Percentiles rank a stretch among this genome's conserved stretches.
phyloP scores from a whole-genome alignment of 139 green algal species.

The Edaphochlamys debaryana region DNA sequence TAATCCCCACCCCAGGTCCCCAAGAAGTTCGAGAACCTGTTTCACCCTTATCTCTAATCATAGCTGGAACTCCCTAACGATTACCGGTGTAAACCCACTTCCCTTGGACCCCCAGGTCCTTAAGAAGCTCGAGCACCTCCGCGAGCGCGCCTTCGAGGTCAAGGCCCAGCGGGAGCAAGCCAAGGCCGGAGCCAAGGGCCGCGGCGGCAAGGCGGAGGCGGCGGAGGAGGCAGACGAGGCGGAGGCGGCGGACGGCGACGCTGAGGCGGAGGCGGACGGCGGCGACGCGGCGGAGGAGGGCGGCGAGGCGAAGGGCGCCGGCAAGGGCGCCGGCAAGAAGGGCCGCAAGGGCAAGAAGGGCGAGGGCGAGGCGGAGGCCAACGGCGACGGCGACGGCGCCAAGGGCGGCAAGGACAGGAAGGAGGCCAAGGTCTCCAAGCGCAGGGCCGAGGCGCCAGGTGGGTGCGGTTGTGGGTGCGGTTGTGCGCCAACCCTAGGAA shows the following conservation, averaged over 20 bases:
- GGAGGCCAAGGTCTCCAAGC: background rate
- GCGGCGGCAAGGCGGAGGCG: background rate
- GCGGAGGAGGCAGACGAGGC: background rate
- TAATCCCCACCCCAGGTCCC: too few relatives aligned
- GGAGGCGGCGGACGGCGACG: background rate
- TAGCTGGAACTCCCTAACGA: too few relatives aligned
- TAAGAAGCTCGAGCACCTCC: conserved; percentile 57
- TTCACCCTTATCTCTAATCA: too few relatives aligned
- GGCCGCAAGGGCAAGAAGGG: background rate
- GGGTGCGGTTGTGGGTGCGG: too few relatives aligned
- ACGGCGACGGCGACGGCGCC: conserved; percentile 38
- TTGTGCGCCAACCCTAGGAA: too few relatives aligned
- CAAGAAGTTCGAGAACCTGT: too few relatives aligned
- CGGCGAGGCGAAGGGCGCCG: background rate
- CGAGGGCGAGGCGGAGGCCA: conserved; percentile 36
- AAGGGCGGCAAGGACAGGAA: background rate
- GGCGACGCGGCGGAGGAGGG: background rate
- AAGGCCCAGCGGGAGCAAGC: conserved; percentile 1
- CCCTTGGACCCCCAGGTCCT: conserved; percentile 63
- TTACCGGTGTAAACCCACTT: too few relatives aligned
- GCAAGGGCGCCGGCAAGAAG: background rate
- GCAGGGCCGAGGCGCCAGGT: background rate
- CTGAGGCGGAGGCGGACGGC: too few relatives aligned
- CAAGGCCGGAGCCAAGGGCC: background rate
- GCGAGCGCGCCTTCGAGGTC: background rate